These are phyloP conservation scores for Teunomyces atbi DNA, from an alignment of 805 yeast genomes.

Conservation along the genomic window DNA sequence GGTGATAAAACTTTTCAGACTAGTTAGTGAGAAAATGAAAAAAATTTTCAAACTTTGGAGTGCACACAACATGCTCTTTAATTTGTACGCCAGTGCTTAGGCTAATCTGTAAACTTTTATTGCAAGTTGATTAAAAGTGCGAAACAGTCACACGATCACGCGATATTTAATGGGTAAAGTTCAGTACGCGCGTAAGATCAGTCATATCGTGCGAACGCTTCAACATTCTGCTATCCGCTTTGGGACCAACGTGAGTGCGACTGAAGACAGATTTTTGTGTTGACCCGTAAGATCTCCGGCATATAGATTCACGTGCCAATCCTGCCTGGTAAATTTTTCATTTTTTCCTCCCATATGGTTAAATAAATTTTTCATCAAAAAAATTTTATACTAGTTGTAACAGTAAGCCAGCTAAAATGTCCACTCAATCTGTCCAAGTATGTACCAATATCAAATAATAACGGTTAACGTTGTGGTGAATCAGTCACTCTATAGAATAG, in stretches of 20 bases:
- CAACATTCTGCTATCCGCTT: background rate
- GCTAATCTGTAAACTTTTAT: slow-evolving; percentile 2
- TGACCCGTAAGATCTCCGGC: background rate
- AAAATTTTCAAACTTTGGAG: slow-evolving; percentile 13
- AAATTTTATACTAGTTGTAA: slow-evolving; percentile 5
- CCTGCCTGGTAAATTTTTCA: slow-evolving; percentile 5
- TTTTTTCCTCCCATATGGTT: slow-evolving; percentile 4
- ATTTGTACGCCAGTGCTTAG: background rate
- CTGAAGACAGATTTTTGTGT: background rate
- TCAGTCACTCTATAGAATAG: background rate
- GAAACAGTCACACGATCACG: slow-evolving; percentile 3
- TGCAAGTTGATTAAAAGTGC: slow-evolving; percentile 1
- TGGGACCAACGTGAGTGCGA: background rate
- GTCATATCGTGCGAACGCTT: background rate
- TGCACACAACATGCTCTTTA: background rate
- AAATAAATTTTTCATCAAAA: slow-evolving; percentile 4
- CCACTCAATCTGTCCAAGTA: slow-evolving; percentile 89
- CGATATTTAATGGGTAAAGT: background rate
- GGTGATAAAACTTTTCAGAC: slow-evolving; percentile 3
- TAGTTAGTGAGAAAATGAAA: slow-evolving; percentile 6
- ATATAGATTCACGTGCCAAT: slow-evolving; percentile 2
- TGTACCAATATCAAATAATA: slow-evolving; percentile 36
- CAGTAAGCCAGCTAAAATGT: slow-evolving; percentile 40
- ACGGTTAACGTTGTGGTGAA: background rate
- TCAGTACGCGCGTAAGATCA: background rate